Evolutionary conservation across 371 early-diverging fungal species (phyloP).

Genomic region (Sporodiniella umbellata): DNA sequence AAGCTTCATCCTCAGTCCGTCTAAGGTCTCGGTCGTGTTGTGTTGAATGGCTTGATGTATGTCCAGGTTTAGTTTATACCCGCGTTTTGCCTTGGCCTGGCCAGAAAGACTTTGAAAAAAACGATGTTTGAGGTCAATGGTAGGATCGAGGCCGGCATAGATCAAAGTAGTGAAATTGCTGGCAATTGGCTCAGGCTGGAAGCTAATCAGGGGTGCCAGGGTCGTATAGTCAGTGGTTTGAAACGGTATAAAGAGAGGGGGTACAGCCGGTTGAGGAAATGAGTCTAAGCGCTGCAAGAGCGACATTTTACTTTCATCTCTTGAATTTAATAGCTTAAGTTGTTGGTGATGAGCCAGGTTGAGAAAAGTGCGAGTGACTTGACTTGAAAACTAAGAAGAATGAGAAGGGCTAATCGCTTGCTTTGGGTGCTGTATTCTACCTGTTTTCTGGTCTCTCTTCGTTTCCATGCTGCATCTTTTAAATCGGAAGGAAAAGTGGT

Average conservation of each 20-base stretch:
- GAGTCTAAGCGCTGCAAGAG: not conserved
- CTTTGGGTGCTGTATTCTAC: conserved; percentile 4
- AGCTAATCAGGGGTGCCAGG: not conserved
- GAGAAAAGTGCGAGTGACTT: conserved; percentile 13
- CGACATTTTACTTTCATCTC: not conserved
- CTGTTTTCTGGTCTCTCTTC: conserved; percentile 23
- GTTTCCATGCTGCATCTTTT: conserved; percentile 9
- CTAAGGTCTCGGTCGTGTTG: not conserved
- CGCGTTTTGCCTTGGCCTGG: conserved; percentile 2
- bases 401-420: not conserved
- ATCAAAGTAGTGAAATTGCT: conserved; percentile 12
- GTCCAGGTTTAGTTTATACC: not conserved
- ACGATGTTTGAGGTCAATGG: conserved; percentile 5
- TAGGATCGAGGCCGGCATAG: not conserved
- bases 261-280: not conserved
- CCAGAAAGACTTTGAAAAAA: conserved; percentile 9
- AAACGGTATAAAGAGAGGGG: conserved; percentile 1
- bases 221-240: not conserved
- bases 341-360: not conserved
- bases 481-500: conserved; percentile 32
- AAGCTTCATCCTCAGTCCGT: conserved; percentile 52
- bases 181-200: conserved; percentile 3
- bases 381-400: conserved; percentile 10
- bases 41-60: not conserved
- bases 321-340: not conserved